phyloP scores from a whole-genome alignment of 2,329 filamentous ascomycete genomes.

The Pseudogymnoascus sp. region DNA sequence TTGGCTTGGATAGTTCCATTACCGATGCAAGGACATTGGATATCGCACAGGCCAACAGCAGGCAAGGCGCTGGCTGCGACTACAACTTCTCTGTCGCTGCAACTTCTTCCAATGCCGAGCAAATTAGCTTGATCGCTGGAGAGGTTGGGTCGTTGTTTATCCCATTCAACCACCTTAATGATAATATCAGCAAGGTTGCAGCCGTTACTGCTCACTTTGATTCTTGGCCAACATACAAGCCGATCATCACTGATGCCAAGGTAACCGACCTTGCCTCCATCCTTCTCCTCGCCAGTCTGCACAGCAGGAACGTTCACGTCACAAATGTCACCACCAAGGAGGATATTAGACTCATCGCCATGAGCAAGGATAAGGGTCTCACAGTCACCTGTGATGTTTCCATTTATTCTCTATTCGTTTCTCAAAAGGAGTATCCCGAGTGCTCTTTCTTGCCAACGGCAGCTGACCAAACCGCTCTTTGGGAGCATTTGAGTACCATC shows the following conservation, averaged over 20 bases:
- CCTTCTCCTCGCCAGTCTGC: conserved; percentile 66
- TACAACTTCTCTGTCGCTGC: conserved; percentile 73
- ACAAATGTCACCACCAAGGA: conserved; percentile 75
- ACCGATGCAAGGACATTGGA: conserved; percentile 65
- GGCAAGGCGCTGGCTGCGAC: conserved; percentile 61
- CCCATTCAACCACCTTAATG: conserved; percentile 69
- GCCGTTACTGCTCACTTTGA: conserved; percentile 72
- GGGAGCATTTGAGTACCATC: conserved; percentile 64
- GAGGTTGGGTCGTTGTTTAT: conserved; percentile 77
- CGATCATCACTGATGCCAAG: conserved; percentile 74
- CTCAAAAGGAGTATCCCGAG: conserved; percentile 59
- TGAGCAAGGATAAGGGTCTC: conserved; percentile 73
- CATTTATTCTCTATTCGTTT: conserved; percentile 71
- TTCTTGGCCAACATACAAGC: conserved; percentile 68
- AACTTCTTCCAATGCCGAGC: conserved; percentile 63
- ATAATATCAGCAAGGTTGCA: conserved; percentile 77
- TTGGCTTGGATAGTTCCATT: conserved; percentile 63
- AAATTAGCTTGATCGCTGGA: conserved; percentile 62
- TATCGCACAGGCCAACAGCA: conserved; percentile 62
- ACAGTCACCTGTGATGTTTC: conserved; percentile 76
- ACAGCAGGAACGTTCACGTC: conserved; percentile 70
- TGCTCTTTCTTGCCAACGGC: conserved; percentile 57
- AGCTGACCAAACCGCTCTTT: conserved; percentile 63
- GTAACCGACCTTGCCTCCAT: conserved; percentile 74
- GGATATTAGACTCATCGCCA: conserved; percentile 66